A percentile compares a stretch with the other conserved stretches of the same genome.
Conservation (phyloP, 73 alveolate species). For the Blepharisma stoltei region DNA sequence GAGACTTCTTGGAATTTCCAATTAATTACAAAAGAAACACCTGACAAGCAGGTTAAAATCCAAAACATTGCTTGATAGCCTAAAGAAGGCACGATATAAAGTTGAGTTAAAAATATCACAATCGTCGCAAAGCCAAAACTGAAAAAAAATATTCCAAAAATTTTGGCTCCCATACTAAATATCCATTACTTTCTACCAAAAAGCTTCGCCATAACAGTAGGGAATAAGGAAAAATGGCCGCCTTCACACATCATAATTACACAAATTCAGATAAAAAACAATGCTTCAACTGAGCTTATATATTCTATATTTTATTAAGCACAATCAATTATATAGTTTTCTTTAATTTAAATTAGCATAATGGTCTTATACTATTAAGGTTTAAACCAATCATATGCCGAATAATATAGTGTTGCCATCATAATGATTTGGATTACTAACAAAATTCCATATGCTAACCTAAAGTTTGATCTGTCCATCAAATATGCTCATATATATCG, state of each 20-base stretch:
- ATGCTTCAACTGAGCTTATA: slow-evolving; percentile 15
- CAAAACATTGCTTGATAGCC: slow-evolving; percentile 30
- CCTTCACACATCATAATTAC: slow-evolving; percentile 44
- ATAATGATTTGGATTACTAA: slow-evolving; percentile 29
- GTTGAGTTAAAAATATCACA: slow-evolving; percentile 13
- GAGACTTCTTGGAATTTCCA: too few species aligned
- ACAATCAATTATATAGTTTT: too few species aligned
- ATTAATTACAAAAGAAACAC: not conserved
- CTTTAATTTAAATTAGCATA: too few species aligned
- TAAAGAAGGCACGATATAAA: not conserved
- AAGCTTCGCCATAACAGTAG: slow-evolving; percentile 42
- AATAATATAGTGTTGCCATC: slow-evolving; percentile 30
- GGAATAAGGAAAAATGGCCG: slow-evolving; percentile 54
- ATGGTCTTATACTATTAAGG: too few species aligned
- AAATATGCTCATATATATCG: slow-evolving; percentile 49
- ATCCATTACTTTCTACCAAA: slow-evolving; percentile 39
- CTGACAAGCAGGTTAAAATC: not conserved
- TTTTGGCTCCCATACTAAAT: slow-evolving; percentile 39
- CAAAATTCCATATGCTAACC: slow-evolving; percentile 33
- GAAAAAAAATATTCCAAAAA: slow-evolving; percentile 39
- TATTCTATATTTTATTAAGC: too few species aligned
- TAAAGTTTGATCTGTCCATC: slow-evolving; percentile 39
- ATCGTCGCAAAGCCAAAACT: slow-evolving; percentile 35
- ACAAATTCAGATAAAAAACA: slow-evolving; percentile 48
- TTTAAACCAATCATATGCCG: too few species aligned